Base-by-base conservation (phyloP, 768 basidiomycete genomes). In the Pulveroboletus sp. region DNA sequence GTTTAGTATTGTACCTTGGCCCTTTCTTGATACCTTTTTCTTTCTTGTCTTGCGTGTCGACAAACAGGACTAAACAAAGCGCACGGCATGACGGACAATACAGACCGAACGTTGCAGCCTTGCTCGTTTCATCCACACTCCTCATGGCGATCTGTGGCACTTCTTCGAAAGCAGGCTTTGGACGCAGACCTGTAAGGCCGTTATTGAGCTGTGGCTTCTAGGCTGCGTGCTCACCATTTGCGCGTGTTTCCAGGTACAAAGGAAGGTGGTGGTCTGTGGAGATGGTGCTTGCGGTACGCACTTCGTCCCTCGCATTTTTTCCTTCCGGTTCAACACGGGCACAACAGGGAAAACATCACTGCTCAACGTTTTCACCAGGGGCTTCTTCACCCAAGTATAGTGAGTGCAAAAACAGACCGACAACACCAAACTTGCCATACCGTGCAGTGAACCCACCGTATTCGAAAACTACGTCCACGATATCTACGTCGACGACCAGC, bases 401-500 rank as follows among this genome's bases (percentile, higher is more conserved):
- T 91, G 67, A 67, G 87, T 74, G 36, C 19, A 17, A 23, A 23
- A 17, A 11, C 47, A 17, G 5, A 17, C 34, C 16, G 43, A 23
- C 12, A 16, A 32, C 16, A 31, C 59, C 14, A 52, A 33, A 37
- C 48, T 12, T 5, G 3, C 19, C 35, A 19, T 35, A 21, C 23
- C 17, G 6, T 41, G 33, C 61, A 92, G 90, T 58, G 89, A 94
- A 72, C 91, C 88, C 6, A 94, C 91, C 21, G 94, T 98, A 5
- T 98, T 98, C 58, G 95, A 98, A 69, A 98, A 97, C 72, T 94
- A 95, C 61, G 93, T 95, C 11, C 90, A 94, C 65, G 90, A 94
- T 56, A 74, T 94, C 46, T 77, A 77, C 56, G 82, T 95, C 23
- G 94, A 97, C 56, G 92, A 91, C 29, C 86, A 91, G 58, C 67